Percentiles rank a stretch among this genome's conserved stretches.
These are phyloP conservation scores for Mychonastes homosphaera DNA, from an alignment of 139 green algal species.

Conservation along the genomic window DNA sequence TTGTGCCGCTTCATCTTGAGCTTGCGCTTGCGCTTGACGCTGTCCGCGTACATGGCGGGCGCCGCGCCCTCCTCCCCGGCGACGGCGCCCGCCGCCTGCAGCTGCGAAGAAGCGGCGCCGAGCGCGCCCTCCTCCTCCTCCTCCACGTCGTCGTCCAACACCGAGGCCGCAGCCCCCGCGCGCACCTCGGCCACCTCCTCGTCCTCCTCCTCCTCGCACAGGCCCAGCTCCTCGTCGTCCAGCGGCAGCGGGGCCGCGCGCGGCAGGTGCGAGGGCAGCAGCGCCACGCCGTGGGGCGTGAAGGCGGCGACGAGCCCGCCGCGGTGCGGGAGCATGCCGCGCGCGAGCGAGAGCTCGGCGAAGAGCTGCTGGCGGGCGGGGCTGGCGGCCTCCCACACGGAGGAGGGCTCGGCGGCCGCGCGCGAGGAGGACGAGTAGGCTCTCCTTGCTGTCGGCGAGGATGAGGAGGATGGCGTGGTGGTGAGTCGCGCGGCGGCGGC, in stretches of 20 bases:
- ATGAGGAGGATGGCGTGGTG: too few relatives aligned
- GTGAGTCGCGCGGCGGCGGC: too few relatives aligned
- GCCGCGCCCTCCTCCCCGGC: not conserved
- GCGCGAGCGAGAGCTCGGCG: slow-evolving; percentile 1
- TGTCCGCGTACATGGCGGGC: slow-evolving; percentile 1
- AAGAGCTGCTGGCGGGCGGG: slow-evolving; percentile 16
- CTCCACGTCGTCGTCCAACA: not conserved
- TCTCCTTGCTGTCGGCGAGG: too few relatives aligned
- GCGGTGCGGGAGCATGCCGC: slow-evolving; percentile 12
- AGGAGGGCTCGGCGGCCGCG: too few relatives aligned
- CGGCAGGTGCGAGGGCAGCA: slow-evolving; percentile 8
- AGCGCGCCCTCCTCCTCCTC: slow-evolving; percentile 1
- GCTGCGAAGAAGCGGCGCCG: too few relatives aligned
- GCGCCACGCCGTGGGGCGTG: slow-evolving; percentile 7
- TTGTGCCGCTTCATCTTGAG: slow-evolving; percentile 20
- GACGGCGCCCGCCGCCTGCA: not conserved
- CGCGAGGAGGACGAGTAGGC: too few relatives aligned
- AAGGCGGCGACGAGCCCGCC: slow-evolving; percentile 2
- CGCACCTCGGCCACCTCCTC: not conserved
- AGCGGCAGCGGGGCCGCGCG: too few relatives aligned
- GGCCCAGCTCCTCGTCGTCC: not conserved
- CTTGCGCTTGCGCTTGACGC: slow-evolving; percentile 13
- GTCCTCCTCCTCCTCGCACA: not conserved
- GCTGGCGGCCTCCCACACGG: too few relatives aligned
- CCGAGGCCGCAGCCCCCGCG: too few relatives aligned